phyloP scores from a whole-genome alignment of 2,329 filamentous ascomycete species.

The Claviceps citrina region DNA sequence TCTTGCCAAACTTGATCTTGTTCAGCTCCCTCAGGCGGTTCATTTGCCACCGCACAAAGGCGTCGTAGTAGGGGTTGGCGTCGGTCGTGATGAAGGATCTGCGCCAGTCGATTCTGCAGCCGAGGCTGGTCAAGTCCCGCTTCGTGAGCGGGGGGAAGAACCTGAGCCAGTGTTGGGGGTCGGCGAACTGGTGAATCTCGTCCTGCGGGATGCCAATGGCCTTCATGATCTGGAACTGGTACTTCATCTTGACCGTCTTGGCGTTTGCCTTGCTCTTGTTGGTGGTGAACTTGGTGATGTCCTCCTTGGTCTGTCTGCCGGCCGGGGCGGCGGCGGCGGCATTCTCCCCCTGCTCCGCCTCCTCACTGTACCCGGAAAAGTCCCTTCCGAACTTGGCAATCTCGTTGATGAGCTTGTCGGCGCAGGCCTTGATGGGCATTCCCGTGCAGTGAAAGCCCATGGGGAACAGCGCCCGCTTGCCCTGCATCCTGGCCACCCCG shows the following conservation, averaged over 20 bases:
- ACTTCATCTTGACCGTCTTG: constrained; percentile 86
- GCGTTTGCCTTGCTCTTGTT: constrained; percentile 86
- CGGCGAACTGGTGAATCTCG: constrained; percentile 86
- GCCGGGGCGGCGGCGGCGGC: constrained; percentile 34
- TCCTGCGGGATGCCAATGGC: constrained; percentile 73
- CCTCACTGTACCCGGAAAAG: constrained; percentile 62
- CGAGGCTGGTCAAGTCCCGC: constrained; percentile 67
- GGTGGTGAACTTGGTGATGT: constrained; percentile 78
- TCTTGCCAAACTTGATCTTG: constrained; percentile 86
- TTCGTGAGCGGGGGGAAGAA: constrained; percentile 55
- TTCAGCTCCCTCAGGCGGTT: constrained; percentile 73
- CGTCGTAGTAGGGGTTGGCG: constrained; percentile 91
- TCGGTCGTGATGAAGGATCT: constrained; percentile 88
- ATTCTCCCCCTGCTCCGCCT: constrained; percentile 35
- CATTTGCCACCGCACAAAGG: constrained; percentile 96
- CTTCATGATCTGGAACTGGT: constrained; percentile 91
- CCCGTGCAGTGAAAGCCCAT: constrained; percentile 87
- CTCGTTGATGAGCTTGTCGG: constrained; percentile 86
- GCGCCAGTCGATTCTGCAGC: constrained; percentile 83
- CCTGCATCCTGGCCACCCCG: constrained; percentile 79
- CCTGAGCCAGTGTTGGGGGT: constrained; percentile 81
- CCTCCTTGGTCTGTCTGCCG: constrained; percentile 56
- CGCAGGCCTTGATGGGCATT: constrained; percentile 95
- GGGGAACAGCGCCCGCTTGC: constrained; percentile 74
- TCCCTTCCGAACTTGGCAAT: constrained; percentile 76